Conservation (phyloP, 2,329 filamentous ascomycete genomes). For the Fusarium zealandicum region DNA sequence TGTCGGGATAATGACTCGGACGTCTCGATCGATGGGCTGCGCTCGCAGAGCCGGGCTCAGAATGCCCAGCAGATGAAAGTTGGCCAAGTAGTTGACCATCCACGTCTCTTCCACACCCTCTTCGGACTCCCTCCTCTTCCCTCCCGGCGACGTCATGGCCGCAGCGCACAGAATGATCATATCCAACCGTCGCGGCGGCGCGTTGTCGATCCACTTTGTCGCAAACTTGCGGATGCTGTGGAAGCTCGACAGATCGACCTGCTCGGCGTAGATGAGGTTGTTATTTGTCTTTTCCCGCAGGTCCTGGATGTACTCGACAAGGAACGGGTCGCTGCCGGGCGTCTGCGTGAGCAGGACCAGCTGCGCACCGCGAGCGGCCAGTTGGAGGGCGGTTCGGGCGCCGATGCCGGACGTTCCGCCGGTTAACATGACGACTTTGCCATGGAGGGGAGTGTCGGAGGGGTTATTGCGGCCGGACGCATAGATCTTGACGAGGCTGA, state of each 20-base stretch:
- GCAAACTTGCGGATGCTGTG: constrained; percentile 92
- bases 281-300: constrained; percentile 79
- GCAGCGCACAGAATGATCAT: constrained; percentile 90
- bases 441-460: constrained; percentile 86
- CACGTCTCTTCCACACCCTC: constrained; percentile 90
- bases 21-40: constrained; percentile 92
- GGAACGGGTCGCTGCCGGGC: constrained; percentile 81
- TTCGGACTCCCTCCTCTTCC: constrained; percentile 65
- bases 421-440: constrained; percentile 91
- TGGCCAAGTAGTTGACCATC: constrained; percentile 94
- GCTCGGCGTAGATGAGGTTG: constrained; percentile 91
- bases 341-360: constrained; percentile 88
- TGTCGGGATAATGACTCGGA: constrained; percentile 84
- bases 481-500: constrained; percentile 71
- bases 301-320: constrained; percentile 92
- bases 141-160: constrained; percentile 74
- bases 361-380: constrained; percentile 86
- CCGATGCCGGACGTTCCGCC: constrained; percentile 95
- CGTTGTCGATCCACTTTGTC: constrained; percentile 97
- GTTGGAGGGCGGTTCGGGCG: constrained; percentile 73
- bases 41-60: constrained; percentile 88
- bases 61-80: constrained; percentile 93
- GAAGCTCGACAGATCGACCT: constrained; percentile 88
- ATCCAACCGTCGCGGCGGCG: constrained; percentile 85
- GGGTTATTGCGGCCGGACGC: constrained; percentile 77